phyloP scores from a whole-genome alignment of 1,139 yeast genomes.

The Kurtzmaniella quercitrusa region DNA sequence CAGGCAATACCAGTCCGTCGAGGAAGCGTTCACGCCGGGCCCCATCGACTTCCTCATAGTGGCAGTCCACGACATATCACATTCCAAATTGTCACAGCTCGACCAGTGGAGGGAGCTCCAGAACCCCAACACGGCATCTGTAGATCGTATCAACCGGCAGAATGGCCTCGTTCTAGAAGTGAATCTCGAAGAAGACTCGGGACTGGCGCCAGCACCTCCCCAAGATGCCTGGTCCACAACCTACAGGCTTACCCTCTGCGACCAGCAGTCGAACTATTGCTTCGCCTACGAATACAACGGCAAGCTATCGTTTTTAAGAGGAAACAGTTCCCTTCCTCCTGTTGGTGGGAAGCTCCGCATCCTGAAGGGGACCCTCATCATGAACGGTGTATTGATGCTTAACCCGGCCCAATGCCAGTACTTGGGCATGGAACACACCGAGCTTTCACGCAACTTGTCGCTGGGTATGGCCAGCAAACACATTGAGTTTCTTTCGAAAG shows the following conservation, averaged over 20 bases:
- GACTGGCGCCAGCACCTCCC: conserved; percentile 1
- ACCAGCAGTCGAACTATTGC: conserved; percentile 26
- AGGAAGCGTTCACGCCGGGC: conserved; percentile 10
- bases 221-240: conserved; percentile 12
- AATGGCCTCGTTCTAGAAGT: conserved; percentile 28
- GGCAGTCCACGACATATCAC: conserved; percentile 33
- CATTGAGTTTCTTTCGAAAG: conserved; percentile 25
- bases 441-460: conserved; percentile 24
- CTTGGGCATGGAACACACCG: conserved; percentile 25
- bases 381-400: conserved; percentile 33
- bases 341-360: conserved; percentile 36
- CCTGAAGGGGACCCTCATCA: conserved; percentile 26
- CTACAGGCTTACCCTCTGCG: conserved; percentile 33
- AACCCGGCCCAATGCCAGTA: conserved; percentile 28
- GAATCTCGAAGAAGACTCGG: conserved; percentile 16
- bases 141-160: conserved; percentile 27
- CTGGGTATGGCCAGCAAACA: conserved; percentile 32
- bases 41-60: conserved; percentile 28
- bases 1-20: conserved; percentile 10
- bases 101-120: conserved; percentile 38
- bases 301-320: conserved; percentile 26
- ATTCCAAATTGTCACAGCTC: conserved; percentile 29
- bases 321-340: conserved; percentile 18
- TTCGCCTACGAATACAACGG: conserved; percentile 39
- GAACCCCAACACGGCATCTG: conserved; percentile 39